A percentile compares a stretch with the other conserved stretches of the same genome.
Conservation (phyloP, 1,139 yeast genomes). For the Scheffersomyces insectosa region DNA sequence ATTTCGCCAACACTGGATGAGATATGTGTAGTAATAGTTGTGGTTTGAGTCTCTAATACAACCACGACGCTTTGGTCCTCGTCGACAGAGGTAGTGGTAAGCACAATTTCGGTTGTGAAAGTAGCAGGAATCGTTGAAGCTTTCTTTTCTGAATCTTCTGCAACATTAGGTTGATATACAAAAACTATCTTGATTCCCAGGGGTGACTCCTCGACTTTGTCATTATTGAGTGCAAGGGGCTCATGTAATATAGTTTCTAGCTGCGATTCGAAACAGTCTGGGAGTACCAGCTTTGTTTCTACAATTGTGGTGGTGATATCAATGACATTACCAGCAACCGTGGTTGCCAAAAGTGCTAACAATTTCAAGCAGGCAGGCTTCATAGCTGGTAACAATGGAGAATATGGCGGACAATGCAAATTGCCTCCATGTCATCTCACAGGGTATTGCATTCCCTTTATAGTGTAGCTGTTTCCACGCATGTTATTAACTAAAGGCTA, state of each 20-base stretch:
- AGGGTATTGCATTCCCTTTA: too few species aligned
- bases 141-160: background rate
- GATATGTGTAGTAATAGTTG: too few species aligned
- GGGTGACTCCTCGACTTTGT: background rate
- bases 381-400: too few species aligned
- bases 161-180: background rate
- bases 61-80: background rate
- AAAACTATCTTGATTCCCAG: conserved; percentile 1
- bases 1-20: too few species aligned
- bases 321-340: too few species aligned
- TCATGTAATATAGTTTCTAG: background rate
- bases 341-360: too few species aligned
- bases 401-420: too few species aligned
- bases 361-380: too few species aligned
- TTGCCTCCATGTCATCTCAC: too few species aligned
- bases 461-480: too few species aligned
- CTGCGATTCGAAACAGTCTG: background rate
- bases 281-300: background rate
- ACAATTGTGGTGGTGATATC: background rate
- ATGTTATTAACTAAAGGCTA: too few species aligned
- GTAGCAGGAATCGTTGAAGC: background rate
- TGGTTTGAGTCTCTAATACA: too few species aligned
- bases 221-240: background rate
- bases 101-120: background rate
- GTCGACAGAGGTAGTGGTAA: background rate